Conservation (phyloP, 2,329 filamentous ascomycete genomes). For the Nectriaceae sp. region DNA sequence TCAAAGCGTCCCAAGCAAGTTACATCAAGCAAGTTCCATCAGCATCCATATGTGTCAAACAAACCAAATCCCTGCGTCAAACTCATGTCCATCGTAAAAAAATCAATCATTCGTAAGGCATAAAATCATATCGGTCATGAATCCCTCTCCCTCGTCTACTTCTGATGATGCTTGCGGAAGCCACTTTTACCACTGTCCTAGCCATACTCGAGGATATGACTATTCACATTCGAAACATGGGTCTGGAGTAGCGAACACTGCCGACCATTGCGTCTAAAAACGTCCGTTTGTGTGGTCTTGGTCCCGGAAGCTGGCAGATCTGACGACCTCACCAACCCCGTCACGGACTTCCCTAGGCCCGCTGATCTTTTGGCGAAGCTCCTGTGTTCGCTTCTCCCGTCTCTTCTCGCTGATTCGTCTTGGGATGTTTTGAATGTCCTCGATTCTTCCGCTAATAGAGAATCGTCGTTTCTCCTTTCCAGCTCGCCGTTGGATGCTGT, state of each 20-base stretch:
- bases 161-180: slow-evolving; percentile 1
- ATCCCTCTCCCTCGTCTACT: slow-evolving; percentile 16
- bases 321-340: slow-evolving; percentile 58
- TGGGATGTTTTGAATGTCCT: slow-evolving; percentile 54
- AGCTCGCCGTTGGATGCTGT: slow-evolving; percentile 27
- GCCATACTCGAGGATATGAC: too few species aligned
- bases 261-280: slow-evolving; percentile 3
- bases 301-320: slow-evolving; percentile 35
- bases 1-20: too few species aligned
- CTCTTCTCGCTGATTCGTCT: slow-evolving; percentile 59
- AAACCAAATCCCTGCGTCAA: slow-evolving; percentile 2
- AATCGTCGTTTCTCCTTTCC: slow-evolving; percentile 33
- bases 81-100: slow-evolving; percentile 6
- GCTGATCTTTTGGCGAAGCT: slow-evolving; percentile 62
- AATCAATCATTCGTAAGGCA: slow-evolving; percentile 27
- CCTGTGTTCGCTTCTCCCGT: slow-evolving; percentile 59
- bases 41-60: too few species aligned
- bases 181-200: too few species aligned
- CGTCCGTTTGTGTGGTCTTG: slow-evolving; percentile 13
- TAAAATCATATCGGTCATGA: slow-evolving; percentile 29
- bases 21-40: too few species aligned
- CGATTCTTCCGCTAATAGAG: slow-evolving; percentile 50
- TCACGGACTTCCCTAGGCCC: slow-evolving; percentile 59
- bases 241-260: too few species aligned
- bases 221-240: too few species aligned